Evolutionary conservation across 2,329 filamentous ascomycete genomes (phyloP), one percentile per base, ranked within the genome.

Genomic region (Sclerotinia trifoliorum): DNA sequence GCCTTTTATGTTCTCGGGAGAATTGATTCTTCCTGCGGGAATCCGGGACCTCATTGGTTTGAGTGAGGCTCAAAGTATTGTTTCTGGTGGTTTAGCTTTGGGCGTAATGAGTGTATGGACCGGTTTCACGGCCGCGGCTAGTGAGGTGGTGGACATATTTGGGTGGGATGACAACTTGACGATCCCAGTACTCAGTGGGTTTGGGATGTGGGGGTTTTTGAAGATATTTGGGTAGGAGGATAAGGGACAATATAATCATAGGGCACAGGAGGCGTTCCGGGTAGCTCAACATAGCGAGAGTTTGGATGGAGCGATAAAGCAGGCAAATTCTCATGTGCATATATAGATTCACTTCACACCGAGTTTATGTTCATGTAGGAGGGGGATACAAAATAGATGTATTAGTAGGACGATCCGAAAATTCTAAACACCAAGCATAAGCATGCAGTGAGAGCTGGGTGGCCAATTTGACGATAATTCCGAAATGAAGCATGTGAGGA

Each of bases 111-210:
- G 93, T 77, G 72, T 97, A 51, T 92, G 91, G 81, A 94, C 94
- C 8, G 95, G 95, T n/a, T 80, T 98, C 55, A 87, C 94, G 65
- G 95, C 93, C 54, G 92, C 93, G 68, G 88, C 89, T 56, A 97
- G 93, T 76, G 95, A 99, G 80, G 90, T 94, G 21, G 84, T 97
- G 57, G 93, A 99, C 80, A 77, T 98, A 0, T 97, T 93, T 78
- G 92, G 93, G 60, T 94, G 93, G 91, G 95, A 99, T 77, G 95
- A 99, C 80, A 99, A 99, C 80, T 83, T 99, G 74, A 98, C 94
- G 62, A 99, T 99, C 79, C 95, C 95, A 2, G 88, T 96, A 35
- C 83, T 99, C 62, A 97, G 93, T 77, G 93, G 94, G 32, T 80
- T 93, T 57, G 94, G 94, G 8, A 88, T 99, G 70, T 97, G 92